These are phyloP conservation scores for Stemphylium beticola DNA, from an alignment of 2,329 filamentous ascomycete species.

Conservation along the genomic window DNA sequence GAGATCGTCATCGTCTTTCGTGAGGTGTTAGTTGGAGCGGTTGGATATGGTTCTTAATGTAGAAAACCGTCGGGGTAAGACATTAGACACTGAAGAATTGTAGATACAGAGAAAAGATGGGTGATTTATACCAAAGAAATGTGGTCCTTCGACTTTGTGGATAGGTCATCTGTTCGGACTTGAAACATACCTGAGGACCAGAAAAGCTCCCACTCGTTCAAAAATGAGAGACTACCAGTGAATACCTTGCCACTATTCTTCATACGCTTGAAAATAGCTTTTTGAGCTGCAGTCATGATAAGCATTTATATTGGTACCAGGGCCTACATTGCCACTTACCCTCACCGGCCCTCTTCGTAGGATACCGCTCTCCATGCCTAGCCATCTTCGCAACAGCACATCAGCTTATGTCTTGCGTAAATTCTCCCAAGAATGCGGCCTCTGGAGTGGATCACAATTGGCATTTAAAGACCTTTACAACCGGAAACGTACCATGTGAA, in stretches of 20 bases:
- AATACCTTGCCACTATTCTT: conserved; percentile 50
- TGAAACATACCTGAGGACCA: conserved; percentile 47
- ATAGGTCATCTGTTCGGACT: too few relatives aligned
- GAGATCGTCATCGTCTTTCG: conserved; percentile 50
- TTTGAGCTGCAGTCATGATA: conserved; percentile 50
- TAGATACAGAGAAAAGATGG: too few relatives aligned
- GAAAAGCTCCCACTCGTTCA: conserved; percentile 63
- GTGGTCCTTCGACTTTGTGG: too few relatives aligned
- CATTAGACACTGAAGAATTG: too few relatives aligned
- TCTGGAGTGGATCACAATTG: too few relatives aligned
- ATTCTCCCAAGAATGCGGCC: too few relatives aligned
- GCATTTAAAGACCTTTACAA: not conserved
- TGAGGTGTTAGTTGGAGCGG: not conserved
- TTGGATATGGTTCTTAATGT: too few relatives aligned
- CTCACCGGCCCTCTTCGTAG: conserved; percentile 57
- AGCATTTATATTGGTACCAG: conserved; percentile 7
- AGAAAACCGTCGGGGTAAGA: conserved; percentile 6
- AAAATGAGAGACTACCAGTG: conserved; percentile 60
- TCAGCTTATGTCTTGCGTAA: conserved; percentile 9
- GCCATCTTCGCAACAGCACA: conserved; percentile 54
- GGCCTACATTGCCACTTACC: conserved; percentile 49
- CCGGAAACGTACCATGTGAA: conserved; percentile 59
- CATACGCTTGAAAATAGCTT: conserved; percentile 57
- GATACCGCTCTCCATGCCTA: conserved; percentile 64
- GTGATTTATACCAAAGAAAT: too few relatives aligned